Evolutionary conservation across 2,329 filamentous ascomycete genomes (phyloP), one percentile per base, ranked within the genome.

Genomic region (Periconia digitata): DNA sequence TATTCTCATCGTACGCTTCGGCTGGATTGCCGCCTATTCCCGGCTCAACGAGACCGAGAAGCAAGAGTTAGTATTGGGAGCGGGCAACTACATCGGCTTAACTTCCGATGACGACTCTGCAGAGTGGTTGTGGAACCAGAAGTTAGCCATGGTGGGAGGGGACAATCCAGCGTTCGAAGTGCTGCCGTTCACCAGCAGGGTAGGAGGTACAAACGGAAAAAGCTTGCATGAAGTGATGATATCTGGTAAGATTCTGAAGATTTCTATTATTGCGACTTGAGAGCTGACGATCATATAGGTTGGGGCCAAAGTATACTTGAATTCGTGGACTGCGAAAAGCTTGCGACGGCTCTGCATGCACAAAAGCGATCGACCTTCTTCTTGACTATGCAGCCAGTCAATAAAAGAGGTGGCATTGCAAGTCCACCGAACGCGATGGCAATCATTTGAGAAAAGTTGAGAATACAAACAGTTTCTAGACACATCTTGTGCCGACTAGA

Each of bases 31-130:
- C 20, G 53, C 29, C 15, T 62, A 62, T 34, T 24, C 40, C 5
- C 27, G 54, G 4, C 50, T 60, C 16, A 52, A 54, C 22, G 10
- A 27, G 8, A 15, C 36, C 1, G 18, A 49, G 16, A 56, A 54
- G 24, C 27, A 32, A 12, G 27, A n/a, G 27, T 49, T 13, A 35
- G 49, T 5, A 51, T 49, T n/a, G 37, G 50, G 15, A 54, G 50
- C 7, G 40, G 54, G 29, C 16, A 49, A 62, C 3, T 63, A 60
- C 20, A 58, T 71, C 56, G 65, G 79, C 72, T 81, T 96, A 94
- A 85, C 95, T 90, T 74, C 90, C 86, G 74, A 88, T 80, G 70
- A 96, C 84, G 63, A 91, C 82, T 66, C 92, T 92, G 72, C 88
- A 82, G 72, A 96, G 76, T 83, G 96, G 87, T 58, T 91, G 92